These are phyloP conservation scores for Tolypocladium nubicola DNA, from an alignment of 2,329 filamentous ascomycete genomes.

Conservation along the genomic window DNA sequence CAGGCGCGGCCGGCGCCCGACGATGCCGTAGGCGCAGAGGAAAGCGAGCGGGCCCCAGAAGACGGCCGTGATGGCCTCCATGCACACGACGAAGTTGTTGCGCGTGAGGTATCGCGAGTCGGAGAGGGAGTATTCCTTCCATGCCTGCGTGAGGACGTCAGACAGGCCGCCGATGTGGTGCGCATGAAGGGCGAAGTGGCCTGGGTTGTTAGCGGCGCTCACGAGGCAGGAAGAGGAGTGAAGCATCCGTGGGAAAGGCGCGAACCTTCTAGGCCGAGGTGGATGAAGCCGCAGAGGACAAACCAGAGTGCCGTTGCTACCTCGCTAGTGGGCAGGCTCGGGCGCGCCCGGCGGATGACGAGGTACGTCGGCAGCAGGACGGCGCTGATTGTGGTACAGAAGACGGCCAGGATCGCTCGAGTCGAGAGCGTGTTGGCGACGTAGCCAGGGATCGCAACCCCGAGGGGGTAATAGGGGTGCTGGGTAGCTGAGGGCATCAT, in stretches of 20 bases:
- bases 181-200: constrained; percentile 38
- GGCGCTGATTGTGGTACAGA: constrained; percentile 10
- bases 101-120: constrained; percentile 44
- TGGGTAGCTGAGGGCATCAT: too few relatives aligned
- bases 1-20: constrained; percentile 30
- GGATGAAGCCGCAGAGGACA: constrained; percentile 50
- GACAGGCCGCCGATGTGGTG: constrained; percentile 24
- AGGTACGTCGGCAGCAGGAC: constrained; percentile 48
- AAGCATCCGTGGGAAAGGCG: not conserved
- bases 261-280: constrained; percentile 30
- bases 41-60: constrained; percentile 44
- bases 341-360: constrained; percentile 18
- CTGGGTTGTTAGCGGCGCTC: constrained; percentile 11
- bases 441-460: too few relatives aligned
- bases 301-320: constrained; percentile 39
- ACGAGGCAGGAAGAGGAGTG: not conserved
- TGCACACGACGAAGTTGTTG: constrained; percentile 41
- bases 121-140: constrained; percentile 47
- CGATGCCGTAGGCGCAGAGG: constrained; percentile 31
- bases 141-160: constrained; percentile 39
- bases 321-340: too few relatives aligned
- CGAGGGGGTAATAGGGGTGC: too few relatives aligned
- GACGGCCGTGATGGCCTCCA: constrained; percentile 42
- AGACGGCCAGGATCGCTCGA: not conserved
- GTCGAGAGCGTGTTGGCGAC: not conserved